Base-by-base conservation (phyloP, 2,329 filamentous ascomycete genomes). In the Orbilia quercus region DNA sequence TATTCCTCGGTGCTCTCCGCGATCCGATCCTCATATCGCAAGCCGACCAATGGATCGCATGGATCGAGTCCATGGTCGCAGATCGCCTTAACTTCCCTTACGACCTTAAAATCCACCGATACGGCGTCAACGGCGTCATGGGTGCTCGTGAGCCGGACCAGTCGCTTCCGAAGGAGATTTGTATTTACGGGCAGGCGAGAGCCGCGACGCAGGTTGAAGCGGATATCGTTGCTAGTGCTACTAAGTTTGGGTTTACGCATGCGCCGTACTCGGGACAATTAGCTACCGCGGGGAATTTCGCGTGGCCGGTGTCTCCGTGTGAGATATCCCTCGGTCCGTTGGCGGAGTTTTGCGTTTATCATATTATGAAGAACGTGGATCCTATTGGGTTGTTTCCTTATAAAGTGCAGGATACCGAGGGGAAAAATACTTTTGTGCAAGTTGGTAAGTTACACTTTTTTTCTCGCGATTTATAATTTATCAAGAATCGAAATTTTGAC, bases 221-320 rank as follows among this genome's bases (percentile, higher is more conserved):
- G 0, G 82, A 79, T 3, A 80, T 79, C 12, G 78, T 85, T 28
- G 82, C 81, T 2, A 79, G 79, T 20, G 80, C 79, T 5, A 82
- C 81, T 0, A 81, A 82, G 45, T 79, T 83, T 7, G 82, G 77
- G 1, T 79, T 79, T n/a, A 79, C 82, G 48, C 85, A 87, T 72
- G 82, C 79, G 0, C 80, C 82, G 0, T 86, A 86, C 60, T 78
- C 80, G 0, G 81, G 82, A 0, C 84, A 86, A 75, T 82, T 83
- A n/a, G 84, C 84, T 0, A 86, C 84, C 0, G 80, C 82, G 0
- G 85, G 85, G 0, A 86, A 86, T 67, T 82, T 86, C 45, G 84
- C 82, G 0, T 81, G 81, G 34, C 81, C 81, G 0, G 80, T 82
- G n/a, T 80, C 81, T 28, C 80, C 81, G 28, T 76, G 77, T 34